Evolutionary conservation across 2,329 filamentous ascomycete species (phyloP).

Genomic region (Magnaporthiopsis poae): DNA sequence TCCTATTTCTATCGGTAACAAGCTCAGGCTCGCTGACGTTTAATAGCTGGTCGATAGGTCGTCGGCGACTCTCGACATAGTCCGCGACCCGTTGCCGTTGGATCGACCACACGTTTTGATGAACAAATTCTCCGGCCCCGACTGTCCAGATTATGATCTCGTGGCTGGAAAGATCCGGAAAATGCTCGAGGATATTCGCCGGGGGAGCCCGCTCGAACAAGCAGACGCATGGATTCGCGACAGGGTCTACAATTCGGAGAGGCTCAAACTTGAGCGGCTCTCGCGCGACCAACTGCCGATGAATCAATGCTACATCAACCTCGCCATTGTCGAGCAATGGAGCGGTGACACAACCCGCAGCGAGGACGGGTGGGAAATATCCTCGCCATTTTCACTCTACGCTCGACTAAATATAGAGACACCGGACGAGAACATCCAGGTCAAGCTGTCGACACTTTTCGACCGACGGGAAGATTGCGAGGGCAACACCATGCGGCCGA

Average conservation of each 20-base stretch:
- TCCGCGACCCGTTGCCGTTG: slow-evolving; percentile 16
- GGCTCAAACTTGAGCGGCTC: slow-evolving; percentile 24
- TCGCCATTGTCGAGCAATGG: slow-evolving; percentile 23
- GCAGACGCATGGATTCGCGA: slow-evolving; percentile 18
- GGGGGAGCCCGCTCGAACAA: slow-evolving; percentile 10
- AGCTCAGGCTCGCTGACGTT: slow-evolving; percentile 10
- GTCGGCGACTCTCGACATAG: slow-evolving; percentile 18
- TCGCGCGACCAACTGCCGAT: slow-evolving; percentile 24
- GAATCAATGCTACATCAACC: slow-evolving; percentile 30
- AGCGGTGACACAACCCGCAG: slow-evolving; percentile 2
- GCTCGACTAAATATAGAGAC: slow-evolving; percentile 20
- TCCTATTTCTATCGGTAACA: no score
- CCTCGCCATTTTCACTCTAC: slow-evolving; percentile 19
- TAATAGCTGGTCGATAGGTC: slow-evolving; percentile 16
- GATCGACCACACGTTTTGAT: slow-evolving; percentile 17
- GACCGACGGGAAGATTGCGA: slow-evolving; percentile 15
- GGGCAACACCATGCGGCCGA: slow-evolving; percentile 8
- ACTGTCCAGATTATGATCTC: slow-evolving; percentile 12
- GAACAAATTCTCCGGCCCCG: slow-evolving; percentile 19
- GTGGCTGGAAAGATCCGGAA: slow-evolving; percentile 15
- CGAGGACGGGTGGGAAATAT: slow-evolving; percentile 9
- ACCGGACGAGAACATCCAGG: slow-evolving; percentile 14
- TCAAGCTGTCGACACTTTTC: slow-evolving; percentile 21
- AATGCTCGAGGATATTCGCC: slow-evolving; percentile 13
- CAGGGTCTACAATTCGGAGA: slow-evolving; percentile 16